Conservation (phyloP, 2,329 filamentous ascomycete genomes). For the Paecilomyces sp. region DNA sequence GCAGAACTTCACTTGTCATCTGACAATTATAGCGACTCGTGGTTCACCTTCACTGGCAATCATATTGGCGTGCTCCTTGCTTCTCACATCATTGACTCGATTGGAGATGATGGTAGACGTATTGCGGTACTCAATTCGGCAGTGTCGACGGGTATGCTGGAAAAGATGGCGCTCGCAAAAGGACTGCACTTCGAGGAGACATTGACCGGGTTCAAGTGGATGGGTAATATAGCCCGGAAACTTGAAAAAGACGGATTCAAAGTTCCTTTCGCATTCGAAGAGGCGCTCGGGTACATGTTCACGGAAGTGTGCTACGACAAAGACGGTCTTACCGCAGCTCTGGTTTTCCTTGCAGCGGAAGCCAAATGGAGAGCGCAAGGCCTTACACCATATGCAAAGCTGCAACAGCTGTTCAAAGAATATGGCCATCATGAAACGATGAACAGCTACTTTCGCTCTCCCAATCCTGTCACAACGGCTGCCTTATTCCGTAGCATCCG, state of each 20-base stretch:
- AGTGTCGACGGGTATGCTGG: constrained; percentile 58
- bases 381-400: constrained; percentile 50
- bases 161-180: constrained; percentile 47
- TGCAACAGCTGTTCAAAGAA: constrained; percentile 49
- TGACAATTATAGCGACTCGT: constrained; percentile 35
- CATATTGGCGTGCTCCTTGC: constrained; percentile 56
- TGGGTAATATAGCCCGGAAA: constrained; percentile 54
- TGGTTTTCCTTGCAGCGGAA: constrained; percentile 51
- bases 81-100: constrained; percentile 47
- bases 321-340: constrained; percentile 55
- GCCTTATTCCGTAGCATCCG: constrained; percentile 51
- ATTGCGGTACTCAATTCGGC: constrained; percentile 56
- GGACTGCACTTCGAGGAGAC: constrained; percentile 55
- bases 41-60: constrained; percentile 59
- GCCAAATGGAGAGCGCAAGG: constrained; percentile 45
- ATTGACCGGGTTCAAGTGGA: constrained; percentile 62
- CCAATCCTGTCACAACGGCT: constrained; percentile 45
- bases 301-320: constrained; percentile 57
- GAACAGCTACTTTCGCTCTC: constrained; percentile 58
- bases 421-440: constrained; percentile 57
- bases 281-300: constrained; percentile 63
- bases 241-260: constrained; percentile 44
- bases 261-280: constrained; percentile 55
- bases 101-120: constrained; percentile 26
- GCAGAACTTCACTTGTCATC: background rate